Base-by-base conservation (phyloP, 306 rosid species). In the Prunus salicina region DNA sequence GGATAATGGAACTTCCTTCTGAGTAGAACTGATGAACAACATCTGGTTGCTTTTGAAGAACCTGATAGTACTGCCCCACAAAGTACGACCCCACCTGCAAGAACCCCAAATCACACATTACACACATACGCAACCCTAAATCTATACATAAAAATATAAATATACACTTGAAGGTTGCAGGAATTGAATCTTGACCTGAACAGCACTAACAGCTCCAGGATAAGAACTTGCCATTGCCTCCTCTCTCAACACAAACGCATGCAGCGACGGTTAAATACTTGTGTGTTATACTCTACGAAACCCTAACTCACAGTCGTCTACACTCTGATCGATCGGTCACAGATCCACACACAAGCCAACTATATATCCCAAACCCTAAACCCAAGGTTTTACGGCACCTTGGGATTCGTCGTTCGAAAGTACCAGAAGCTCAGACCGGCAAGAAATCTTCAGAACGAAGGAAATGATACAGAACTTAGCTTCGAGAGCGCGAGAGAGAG, bases 31-130 rank as follows among this genome's bases (percentile, higher is more conserved):
- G 97, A 85, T 93, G 89, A 72, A 89, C 93, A 3, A 83, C 90
- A 69, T 78, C 85, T 0, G 98, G 98, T 15, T 93, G 88, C 69
- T 87, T 92, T 60, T 91, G 91, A 77, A 93, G 93, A 81, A 88
- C 88, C 78, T 89, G 90, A 57, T 93, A 93, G 82, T 91, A 93
- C 87, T 88, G 96, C 47, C 87, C 93, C 45, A 87, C 97, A 64
- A 93, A 93, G 86, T 93, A 89, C 3, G 98, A 91, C 25, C 98
- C 98, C n/a, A 93, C 98, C 98, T 93, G 78, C 14, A 78, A 76
- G 22, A 72, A 72, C 32, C 64, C 30, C 27, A 68, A 69, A 30
- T 50, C 8, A 25, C 66, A 32, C 57, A 77, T 22, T 12, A 22
- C 12, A 64, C 25, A 46, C 16, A 22, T 11, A 72, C 12, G 25